Percentiles rank a stretch among this genome's conserved stretches.
Evolutionary conservation across 2,329 filamentous ascomycete genomes (phyloP).

Genomic region (Hypoxylon sp.): DNA sequence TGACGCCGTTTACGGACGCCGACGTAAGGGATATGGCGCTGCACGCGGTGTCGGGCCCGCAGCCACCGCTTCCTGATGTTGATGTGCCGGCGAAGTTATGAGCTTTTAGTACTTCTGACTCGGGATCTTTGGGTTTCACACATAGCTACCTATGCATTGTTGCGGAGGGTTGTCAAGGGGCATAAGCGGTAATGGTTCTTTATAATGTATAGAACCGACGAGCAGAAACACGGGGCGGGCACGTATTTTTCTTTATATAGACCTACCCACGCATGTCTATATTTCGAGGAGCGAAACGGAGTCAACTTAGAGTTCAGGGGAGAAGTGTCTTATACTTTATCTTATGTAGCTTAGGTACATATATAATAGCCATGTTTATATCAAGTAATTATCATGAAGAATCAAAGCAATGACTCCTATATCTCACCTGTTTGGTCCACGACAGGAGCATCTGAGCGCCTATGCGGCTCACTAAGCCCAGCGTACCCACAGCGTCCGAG

Average conservation of each 20-base stretch:
- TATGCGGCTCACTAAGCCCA: conserved; percentile 6
- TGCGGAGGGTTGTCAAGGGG: background rate
- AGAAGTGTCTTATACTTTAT: background rate
- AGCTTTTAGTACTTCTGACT: background rate
- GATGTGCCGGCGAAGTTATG: conserved; percentile 39
- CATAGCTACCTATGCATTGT: background rate
- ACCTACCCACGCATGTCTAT: background rate
- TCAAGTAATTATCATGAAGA: background rate
- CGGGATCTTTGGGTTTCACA: background rate
- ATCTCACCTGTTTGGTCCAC: too few relatives aligned
- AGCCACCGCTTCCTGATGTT: conserved; percentile 32
- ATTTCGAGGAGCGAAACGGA: background rate
- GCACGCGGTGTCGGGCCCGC: conserved; percentile 43
- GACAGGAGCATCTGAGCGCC: conserved; percentile 14
- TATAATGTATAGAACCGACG: background rate
- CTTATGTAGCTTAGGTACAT: background rate
- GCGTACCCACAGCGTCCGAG: conserved; percentile 8
- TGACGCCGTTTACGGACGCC: conserved; percentile 59
- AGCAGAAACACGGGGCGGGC: background rate
- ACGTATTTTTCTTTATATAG: background rate
- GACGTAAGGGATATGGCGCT: conserved; percentile 57
- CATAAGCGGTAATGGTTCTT: background rate
- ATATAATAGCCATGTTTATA: background rate
- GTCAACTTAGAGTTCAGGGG: background rate
- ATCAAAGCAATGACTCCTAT: background rate